Evolutionary conservation across 73 alveolate species (phyloP).

Genomic region (Uronychia binucleata): DNA sequence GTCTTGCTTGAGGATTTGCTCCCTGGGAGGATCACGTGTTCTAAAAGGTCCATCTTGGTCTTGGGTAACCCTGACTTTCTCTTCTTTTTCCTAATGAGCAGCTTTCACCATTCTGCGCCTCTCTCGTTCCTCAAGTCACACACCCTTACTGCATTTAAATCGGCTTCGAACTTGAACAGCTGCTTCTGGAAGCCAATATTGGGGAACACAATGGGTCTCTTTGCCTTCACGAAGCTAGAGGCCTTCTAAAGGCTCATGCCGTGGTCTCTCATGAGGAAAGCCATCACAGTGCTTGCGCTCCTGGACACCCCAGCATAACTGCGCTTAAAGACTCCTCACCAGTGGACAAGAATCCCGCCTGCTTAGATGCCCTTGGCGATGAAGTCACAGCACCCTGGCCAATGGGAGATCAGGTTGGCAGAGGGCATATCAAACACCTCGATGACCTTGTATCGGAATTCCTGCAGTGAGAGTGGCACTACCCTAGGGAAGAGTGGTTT

Average conservation of each 20-base stretch:
- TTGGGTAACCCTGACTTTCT: not conserved
- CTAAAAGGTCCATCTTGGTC: too few species aligned
- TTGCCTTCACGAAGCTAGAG: slow-evolving; percentile 40
- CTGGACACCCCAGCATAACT: slow-evolving; percentile 97
- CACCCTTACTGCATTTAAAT: too few species aligned
- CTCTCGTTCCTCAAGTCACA: too few species aligned
- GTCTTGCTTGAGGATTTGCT: too few species aligned
- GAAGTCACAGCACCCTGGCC: slow-evolving; percentile 70
- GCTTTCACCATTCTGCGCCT: not conserved
- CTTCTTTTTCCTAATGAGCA: not conserved
- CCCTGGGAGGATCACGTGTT: too few species aligned
- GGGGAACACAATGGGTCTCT: slow-evolving; percentile 47
- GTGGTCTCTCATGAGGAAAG: slow-evolving; percentile 86
- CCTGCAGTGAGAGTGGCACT: too few species aligned
- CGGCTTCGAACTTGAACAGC: slow-evolving; percentile 22
- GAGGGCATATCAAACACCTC: slow-evolving; percentile 68
- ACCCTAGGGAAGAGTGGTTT: slow-evolving; percentile 61
- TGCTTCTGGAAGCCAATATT: slow-evolving; percentile 52
- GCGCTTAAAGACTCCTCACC: slow-evolving; percentile 78
- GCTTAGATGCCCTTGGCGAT: slow-evolving; percentile 70
- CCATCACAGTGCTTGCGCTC: slow-evolving; percentile 87
- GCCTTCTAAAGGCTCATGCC: slow-evolving; percentile 81
- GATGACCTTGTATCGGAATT: slow-evolving; percentile 52
- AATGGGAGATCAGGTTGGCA: slow-evolving; percentile 66
- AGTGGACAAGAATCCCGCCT: slow-evolving; percentile 52